These are phyloP conservation scores for Xylariomycetidae sp. DNA, from an alignment of 2,329 filamentous ascomycete species.

Conservation along the genomic window DNA sequence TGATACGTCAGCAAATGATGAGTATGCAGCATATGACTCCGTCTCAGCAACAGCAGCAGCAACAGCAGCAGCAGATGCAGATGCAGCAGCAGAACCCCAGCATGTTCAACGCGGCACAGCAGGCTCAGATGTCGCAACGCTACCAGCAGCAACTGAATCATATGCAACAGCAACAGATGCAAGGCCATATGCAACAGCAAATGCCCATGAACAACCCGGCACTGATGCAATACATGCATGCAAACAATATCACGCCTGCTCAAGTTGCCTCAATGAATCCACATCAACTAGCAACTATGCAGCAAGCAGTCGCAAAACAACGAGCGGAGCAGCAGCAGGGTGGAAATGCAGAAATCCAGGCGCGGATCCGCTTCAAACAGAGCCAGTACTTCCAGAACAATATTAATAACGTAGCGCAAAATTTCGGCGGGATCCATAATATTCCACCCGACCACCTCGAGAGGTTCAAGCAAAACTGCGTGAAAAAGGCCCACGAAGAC, in stretches of 20 bases:
- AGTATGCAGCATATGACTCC: constrained; percentile 36
- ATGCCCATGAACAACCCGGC: no score
- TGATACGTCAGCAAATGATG: constrained; percentile 38
- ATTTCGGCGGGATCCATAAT: constrained; percentile 37
- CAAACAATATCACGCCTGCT: no score
- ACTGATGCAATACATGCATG: no score
- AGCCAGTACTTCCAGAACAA: constrained; percentile 35
- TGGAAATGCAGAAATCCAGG: constrained; percentile 8
- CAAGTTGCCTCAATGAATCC: no score
- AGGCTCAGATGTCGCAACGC: constrained; percentile 31
- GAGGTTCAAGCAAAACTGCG: constrained; percentile 39
- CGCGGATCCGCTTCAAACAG: constrained; percentile 32
- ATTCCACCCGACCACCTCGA: constrained; percentile 43
- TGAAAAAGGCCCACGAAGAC: constrained; percentile 30
- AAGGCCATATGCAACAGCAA: constrained; percentile 33
- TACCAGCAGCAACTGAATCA: constrained; percentile 39
- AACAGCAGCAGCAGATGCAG: constrained; percentile 27
- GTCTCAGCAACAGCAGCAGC: constrained; percentile 30
- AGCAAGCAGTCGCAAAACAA: constrained; percentile 25
- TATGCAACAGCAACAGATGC: constrained; percentile 35
- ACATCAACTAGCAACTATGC: no score
- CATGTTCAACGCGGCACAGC: no score
- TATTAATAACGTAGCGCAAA: constrained; percentile 28
- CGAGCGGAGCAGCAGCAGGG: no score
- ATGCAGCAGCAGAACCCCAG: constrained; percentile 30